Base-by-base conservation (phyloP, 345 rosid species). In the Hypericum perforatum region DNA sequence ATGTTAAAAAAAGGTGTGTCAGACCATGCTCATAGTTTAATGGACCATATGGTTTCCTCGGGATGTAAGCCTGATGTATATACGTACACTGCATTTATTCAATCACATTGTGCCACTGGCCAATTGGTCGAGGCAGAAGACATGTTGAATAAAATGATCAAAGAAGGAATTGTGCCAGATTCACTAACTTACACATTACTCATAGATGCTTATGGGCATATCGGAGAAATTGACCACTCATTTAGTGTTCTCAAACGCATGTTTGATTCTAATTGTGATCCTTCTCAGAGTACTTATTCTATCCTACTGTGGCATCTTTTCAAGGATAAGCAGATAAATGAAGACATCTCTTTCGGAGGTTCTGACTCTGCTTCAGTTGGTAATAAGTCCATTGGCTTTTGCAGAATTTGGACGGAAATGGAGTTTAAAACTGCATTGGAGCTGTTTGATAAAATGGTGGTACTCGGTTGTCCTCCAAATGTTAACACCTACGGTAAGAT, bases 211-310 rank as follows among this genome's bases (percentile, higher is more conserved):
- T 86, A 84, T 70, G 85, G 83, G 52, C 71, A 70, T 43, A 56
- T 80, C 14, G 86, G 83, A 66, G 63, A 60, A 54, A 71, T 75
- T 41, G 52, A 73, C 73, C 69, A 67, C 5, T 89, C 86, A 12
- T 90, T 86, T 73, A 72, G 67, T 76, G 86, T 84, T 52, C 88
- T 90, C 52, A 86, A 80, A 71, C 62, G 76, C 48, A 90, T 90
- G 95, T 54, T 76, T 71, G 85, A 75, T 74, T 53, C 73, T 70
- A 83, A 79, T 39, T 84, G 86, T 56, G 84, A 84, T 65, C 95
- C 97, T 66, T 84, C 91, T 66, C 79, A 75, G 43, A 72, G 62
- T 51, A 77, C 91, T 0, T 86, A 80, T 72, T 59, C 78, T 46
- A 63, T 76, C 70, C 64, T 90, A 66, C 71, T 90, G 66, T 75